Conservation (phyloP, 805 yeast species). For the Cyberlindnera mississippiensis region DNA sequence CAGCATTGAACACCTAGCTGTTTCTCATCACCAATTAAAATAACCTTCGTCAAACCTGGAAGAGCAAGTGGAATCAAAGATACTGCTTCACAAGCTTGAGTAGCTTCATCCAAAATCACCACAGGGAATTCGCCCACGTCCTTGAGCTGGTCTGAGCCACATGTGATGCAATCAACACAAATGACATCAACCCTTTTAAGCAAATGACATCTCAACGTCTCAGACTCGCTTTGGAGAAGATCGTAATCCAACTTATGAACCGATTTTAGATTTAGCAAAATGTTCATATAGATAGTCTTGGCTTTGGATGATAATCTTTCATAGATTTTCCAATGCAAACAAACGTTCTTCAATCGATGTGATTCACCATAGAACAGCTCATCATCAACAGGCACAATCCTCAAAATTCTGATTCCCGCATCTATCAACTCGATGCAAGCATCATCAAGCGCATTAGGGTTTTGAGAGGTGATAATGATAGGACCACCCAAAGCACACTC, state of each 20-base stretch:
- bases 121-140: background rate
- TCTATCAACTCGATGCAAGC: too few species aligned
- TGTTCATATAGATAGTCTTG: too few species aligned
- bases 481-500: conserved; percentile 22
- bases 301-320: too few species aligned
- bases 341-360: too few species aligned
- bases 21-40: conserved; percentile 71
- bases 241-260: background rate
- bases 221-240: background rate
- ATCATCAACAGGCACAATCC: too few species aligned
- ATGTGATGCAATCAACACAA: background rate
- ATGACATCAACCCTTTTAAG: background rate
- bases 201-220: background rate
- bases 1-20: conserved; percentile 40
- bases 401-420: too few species aligned
- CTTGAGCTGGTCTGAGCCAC: conserved; percentile 27
- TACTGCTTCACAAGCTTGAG: conserved; percentile 69
- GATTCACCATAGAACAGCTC: too few species aligned
- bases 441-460: too few species aligned
- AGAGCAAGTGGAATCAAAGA: conserved; percentile 66
- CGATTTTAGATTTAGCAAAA: background rate
- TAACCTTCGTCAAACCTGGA: conserved; percentile 59
- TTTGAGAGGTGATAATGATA: background rate
- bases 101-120: conserved; percentile 45
- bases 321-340: too few species aligned